Base-by-base conservation (phyloP, 2,329 filamentous ascomycete genomes). In the Aspergillus sp. region DNA sequence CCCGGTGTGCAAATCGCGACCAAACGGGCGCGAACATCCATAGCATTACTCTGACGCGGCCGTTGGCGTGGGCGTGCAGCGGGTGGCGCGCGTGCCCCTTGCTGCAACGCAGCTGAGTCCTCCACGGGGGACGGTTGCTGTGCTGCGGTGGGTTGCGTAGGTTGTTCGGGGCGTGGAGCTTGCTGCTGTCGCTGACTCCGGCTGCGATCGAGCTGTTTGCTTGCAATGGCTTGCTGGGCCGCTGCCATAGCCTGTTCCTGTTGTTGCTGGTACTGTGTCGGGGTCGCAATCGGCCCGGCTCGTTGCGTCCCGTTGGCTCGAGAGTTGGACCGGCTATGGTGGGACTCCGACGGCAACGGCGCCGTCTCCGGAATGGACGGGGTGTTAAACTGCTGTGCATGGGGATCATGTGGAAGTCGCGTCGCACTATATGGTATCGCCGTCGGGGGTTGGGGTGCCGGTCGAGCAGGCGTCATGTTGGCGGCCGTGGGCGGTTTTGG, bases 1-100 rank as follows among this genome's bases (percentile, higher is more conserved):
- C 89, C 90, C 49, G 90, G 85, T 19, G 86, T 92, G 71, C 94
- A 97, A 58, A 99, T 97, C 30, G 89, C 84, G 70, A 91, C 90
- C 49, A 99, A 80, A 16, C 89, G 86, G 17, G 85, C 83, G 36
- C 95, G 82, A 50, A 99, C 89, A 66, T 99, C 93, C 51, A 90
- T 81, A 43, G 82, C 85, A 60, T 84, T 89, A 69, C 88, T 95
- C 67, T 92, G 89, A 44, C 91, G 85, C 38, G 85, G 79, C 50
- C 90, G 82, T 63, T 92, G 89, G 55, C 92, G 84, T 17, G 89
- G 88, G 48, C 92, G 80, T 58, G 85, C 77, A 19, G 78, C 79
- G 4, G 83, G 79, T 16, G 79, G 80, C 45, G 81, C 78, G 61
- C 71, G 63, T 33, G 61, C 56, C 40, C 61, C 64, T 20, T 69